These are phyloP conservation scores for Pleurotus platypus DNA, from an alignment of 768 basidiomycete genomes.

Conservation along the genomic window DNA sequence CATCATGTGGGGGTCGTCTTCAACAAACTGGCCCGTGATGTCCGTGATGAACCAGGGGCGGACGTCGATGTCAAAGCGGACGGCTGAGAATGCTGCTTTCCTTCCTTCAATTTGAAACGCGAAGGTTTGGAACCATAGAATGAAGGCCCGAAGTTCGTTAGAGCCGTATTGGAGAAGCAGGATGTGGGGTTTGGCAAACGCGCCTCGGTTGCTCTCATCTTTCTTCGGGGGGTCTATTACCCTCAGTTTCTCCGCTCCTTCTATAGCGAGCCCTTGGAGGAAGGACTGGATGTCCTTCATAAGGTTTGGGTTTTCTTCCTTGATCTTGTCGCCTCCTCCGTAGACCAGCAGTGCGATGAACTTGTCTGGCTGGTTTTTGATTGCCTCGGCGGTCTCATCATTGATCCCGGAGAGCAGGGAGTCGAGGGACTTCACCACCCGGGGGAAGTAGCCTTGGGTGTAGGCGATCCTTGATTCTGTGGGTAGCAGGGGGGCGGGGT, in stretches of 20 bases:
- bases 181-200: background rate
- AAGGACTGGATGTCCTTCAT: background rate
- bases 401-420: background rate
- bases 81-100: background rate
- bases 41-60: background rate
- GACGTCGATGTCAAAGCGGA: background rate
- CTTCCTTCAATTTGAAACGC: background rate
- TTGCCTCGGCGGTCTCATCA: background rate
- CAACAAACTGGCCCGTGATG: background rate
- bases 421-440: background rate
- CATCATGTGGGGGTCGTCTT: background rate
- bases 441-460: too few relatives aligned
- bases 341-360: background rate
- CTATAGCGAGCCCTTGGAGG: background rate
- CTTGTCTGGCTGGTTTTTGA: background rate
- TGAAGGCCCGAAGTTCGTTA: background rate
- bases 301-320: background rate
- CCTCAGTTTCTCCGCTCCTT: background rate
- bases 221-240: background rate
- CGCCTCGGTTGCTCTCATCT: background rate
- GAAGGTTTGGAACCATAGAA: constrained; percentile 1
- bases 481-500: too few relatives aligned
- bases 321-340: background rate
- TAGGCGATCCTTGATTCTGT: too few relatives aligned
- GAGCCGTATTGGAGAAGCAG: background rate